Evolutionary conservation across 2,329 filamentous ascomycete genomes (phyloP).

Genomic region (Curvularia verruculosa): DNA sequence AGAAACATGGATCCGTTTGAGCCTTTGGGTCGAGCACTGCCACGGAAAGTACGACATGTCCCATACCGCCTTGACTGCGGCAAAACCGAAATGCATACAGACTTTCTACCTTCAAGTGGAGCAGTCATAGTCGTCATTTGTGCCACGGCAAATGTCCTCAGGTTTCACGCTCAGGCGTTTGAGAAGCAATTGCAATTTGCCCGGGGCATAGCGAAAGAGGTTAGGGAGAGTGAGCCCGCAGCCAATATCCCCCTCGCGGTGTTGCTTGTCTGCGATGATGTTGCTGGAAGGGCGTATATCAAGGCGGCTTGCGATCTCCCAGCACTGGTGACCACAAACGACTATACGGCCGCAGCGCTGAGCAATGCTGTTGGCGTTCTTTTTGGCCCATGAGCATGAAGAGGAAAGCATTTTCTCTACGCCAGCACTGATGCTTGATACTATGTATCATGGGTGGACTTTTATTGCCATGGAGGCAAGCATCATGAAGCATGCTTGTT

Average conservation of each 20-base stretch:
- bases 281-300: constrained; percentile 22
- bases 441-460: not conserved
- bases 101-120: constrained; percentile 66
- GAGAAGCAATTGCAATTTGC: constrained; percentile 43
- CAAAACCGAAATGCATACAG: constrained; percentile 67
- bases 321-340: constrained; percentile 33
- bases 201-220: constrained; percentile 25
- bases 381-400: constrained; percentile 27
- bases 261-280: constrained; percentile 34
- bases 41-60: constrained; percentile 69
- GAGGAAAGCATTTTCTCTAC: not conserved
- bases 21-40: constrained; percentile 68
- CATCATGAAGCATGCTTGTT: not conserved
- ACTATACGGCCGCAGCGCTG: constrained; percentile 39
- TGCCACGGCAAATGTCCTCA: constrained; percentile 36
- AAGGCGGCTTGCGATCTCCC: constrained; percentile 36
- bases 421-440: not conserved
- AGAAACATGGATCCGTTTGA: constrained; percentile 72
- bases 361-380: constrained; percentile 33
- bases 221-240: constrained; percentile 22
- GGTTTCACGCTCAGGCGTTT: constrained; percentile 31
- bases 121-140: constrained; percentile 65
- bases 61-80: constrained; percentile 70
- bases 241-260: constrained; percentile 33
- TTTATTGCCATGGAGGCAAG: not conserved